Conservation (phyloP, 208 protist species). For the Crithidia sp. region DNA sequence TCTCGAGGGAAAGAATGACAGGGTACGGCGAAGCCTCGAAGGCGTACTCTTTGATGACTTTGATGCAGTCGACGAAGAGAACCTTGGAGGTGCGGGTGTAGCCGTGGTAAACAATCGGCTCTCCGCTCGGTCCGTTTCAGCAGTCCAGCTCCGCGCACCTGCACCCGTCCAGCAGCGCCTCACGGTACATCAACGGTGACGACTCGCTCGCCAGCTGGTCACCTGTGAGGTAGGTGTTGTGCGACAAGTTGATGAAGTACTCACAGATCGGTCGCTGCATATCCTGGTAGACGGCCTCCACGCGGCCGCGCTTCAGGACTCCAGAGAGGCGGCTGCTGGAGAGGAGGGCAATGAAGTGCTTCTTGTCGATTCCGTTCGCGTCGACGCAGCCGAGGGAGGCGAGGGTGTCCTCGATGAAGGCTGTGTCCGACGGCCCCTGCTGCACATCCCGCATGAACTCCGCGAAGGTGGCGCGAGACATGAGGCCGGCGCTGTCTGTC, state of each 20-base stretch:
- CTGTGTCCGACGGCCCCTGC: conserved; percentile 24
- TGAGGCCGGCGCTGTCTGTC: conserved; percentile 13
- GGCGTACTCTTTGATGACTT: conserved; percentile 64
- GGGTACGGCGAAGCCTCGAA: conserved; percentile 73
- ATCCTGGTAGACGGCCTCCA: conserved; percentile 47
- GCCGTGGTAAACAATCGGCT: conserved; percentile 87
- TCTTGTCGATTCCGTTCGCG: conserved; percentile 27
- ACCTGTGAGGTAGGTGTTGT: conserved; percentile 96
- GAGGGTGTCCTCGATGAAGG: conserved; percentile 35
- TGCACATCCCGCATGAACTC: conserved; percentile 46
- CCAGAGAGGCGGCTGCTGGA: conserved; percentile 32
- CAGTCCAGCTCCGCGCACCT: conserved; percentile 88
- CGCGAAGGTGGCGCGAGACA: conserved; percentile 36
- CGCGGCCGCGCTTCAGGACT: conserved; percentile 28
- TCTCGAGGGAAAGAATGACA: conserved; percentile 82
- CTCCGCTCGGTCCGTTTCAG: conserved; percentile 70
- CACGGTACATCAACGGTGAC: conserved; percentile 64
- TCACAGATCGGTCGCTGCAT: conserved; percentile 82
- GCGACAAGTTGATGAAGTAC: conserved; percentile 94
- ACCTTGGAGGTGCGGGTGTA: conserved; percentile 82
- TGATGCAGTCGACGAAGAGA: conserved; percentile 61
- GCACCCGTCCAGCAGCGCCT: conserved; percentile 73
- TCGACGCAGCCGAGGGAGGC: conserved; percentile 38
- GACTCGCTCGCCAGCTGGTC: conserved; percentile 89
- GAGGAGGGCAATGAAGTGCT: conserved; percentile 45